Percentiles rank a stretch among this genome's conserved stretches.
Conservation (phyloP, 495 filamentous ascomycete species). For the Aspergillus funiculosus region DNA sequence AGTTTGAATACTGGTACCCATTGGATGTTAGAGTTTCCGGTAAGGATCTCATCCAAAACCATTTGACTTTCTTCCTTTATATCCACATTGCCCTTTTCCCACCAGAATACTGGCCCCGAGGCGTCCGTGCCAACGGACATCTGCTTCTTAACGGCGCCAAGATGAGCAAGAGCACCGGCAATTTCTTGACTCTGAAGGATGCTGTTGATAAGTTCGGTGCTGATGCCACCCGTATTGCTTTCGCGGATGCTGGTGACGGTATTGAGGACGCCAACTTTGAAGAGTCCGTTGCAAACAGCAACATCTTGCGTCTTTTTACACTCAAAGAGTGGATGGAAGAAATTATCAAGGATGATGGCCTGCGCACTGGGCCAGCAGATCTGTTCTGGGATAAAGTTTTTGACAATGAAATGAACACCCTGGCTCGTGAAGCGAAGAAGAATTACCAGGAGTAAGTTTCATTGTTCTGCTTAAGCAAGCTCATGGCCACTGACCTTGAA, state of each 20-base stretch:
- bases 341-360: constrained; percentile 59
- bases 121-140: constrained; percentile 84
- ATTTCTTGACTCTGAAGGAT: constrained; percentile 88
- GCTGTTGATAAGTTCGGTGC: constrained; percentile 89
- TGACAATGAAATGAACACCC: constrained; percentile 85
- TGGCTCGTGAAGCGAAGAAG: constrained; percentile 65
- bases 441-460: constrained; percentile 63
- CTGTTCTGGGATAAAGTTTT: constrained; percentile 85
- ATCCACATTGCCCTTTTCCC: constrained; percentile 88
- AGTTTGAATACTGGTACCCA: constrained; percentile 97
- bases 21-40: constrained; percentile 78
- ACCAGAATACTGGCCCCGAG: constrained; percentile 76
- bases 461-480: not conserved
- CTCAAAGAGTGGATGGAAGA: constrained; percentile 93
- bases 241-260: constrained; percentile 91
- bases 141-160: constrained; percentile 92
- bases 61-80: constrained; percentile 96
- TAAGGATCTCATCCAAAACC: constrained; percentile 83
- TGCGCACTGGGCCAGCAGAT: constrained; percentile 68
- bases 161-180: constrained; percentile 93
- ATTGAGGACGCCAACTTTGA: constrained; percentile 97
- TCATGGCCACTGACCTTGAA: constrained; percentile 32
- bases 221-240: constrained; percentile 83
- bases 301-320: constrained; percentile 77
- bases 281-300: constrained; percentile 86